Base-by-base conservation (phyloP, 2,329 filamentous ascomycete species). In the Zarea fungicola region DNA sequence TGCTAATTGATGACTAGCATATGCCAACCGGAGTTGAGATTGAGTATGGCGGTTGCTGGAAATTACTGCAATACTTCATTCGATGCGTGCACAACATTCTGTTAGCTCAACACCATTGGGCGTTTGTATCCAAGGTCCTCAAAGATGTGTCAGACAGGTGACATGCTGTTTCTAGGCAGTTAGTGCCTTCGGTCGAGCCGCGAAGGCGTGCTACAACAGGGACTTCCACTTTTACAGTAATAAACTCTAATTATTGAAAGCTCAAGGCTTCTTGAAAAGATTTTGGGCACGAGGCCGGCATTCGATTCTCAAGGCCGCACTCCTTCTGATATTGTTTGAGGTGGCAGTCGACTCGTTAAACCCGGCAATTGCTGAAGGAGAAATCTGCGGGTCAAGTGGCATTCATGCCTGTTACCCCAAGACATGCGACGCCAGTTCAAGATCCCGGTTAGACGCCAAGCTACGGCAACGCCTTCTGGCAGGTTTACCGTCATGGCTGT, bases 1-100 rank as follows among this genome's bases (percentile, higher is more conserved):
- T 84, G 57, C 66, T 85, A 1, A 79, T 84, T 55, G 81, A 84
- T 56, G 76, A 81, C 50, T 83, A 79, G 79, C 78, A 81, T 54
- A 80, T 78, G 1, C 80, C 81, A 0, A 81, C 78, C 0, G 84
- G 81, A 80, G 77, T 80, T 0, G 75, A 78, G 0, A 76, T 84
- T 28, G 81, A 84, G 58, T 82, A 82, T 52, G 75, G 77, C 42
- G 80, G 80, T 1, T 66, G 81, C 1, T 83, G 80, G 79, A 84
- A 84, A 59, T 70, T 81, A 1, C 61, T 84, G 16, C 80, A 83
- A 51, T 79, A 83, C 49, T 66, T 72, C 2, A 73, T 75, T 3
- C 76, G 75, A 50, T 77, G 83, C 49, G 73, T 79, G 21, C 84
- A 80, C 62, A 77, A 44, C 70, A 71, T 1, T 65, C 83, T n/a